phyloP scores from a whole-genome alignment of 352 stramenopile species.

The Saprolegnia diclina region DNA sequence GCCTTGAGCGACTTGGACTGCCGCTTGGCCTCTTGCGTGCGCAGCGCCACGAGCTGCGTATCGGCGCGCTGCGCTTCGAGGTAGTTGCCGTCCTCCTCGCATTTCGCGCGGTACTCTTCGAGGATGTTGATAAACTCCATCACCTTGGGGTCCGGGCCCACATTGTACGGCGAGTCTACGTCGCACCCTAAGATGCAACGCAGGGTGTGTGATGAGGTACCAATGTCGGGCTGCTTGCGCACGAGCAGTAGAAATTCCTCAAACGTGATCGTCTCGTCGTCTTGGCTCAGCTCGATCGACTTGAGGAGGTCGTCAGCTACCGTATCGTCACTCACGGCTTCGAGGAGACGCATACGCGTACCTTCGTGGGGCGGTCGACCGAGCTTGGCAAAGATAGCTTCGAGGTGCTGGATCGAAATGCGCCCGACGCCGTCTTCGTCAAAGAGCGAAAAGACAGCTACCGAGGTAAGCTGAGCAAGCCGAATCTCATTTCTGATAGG shows the following conservation, averaged over 20 bases:
- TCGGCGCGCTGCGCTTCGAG: conserved; percentile 87
- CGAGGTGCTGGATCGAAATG: conserved; percentile 62
- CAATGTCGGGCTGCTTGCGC: conserved; percentile 36
- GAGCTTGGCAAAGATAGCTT: conserved; percentile 68
- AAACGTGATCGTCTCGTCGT: conserved; percentile 52
- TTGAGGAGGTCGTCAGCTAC: conserved; percentile 11
- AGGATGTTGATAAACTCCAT: conserved; percentile 92
- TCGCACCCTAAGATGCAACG: background rate
- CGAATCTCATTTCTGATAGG: background rate
- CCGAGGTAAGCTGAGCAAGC: conserved; percentile 12
- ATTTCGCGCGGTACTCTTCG: conserved; percentile 92
- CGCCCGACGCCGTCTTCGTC: conserved; percentile 52
- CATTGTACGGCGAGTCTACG: conserved; percentile 19
- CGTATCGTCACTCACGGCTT: background rate
- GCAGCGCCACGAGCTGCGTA: conserved; percentile 79
- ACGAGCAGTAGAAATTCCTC: conserved; percentile 62
- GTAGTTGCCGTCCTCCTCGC: conserved; percentile 92
- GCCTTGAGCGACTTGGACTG: conserved; percentile 89
- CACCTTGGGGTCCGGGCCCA: conserved; percentile 86
- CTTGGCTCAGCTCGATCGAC: conserved; percentile 25
- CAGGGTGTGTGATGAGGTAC: background rate
- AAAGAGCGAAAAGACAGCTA: conserved; percentile 77
- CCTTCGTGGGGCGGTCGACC: conserved; percentile 64
- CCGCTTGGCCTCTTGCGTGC: conserved; percentile 88
- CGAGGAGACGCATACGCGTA: conserved; percentile 7